Conservation (phyloP, 2,329 filamentous ascomycete species). For the Magnaporthiopsis rhizophila region DNA sequence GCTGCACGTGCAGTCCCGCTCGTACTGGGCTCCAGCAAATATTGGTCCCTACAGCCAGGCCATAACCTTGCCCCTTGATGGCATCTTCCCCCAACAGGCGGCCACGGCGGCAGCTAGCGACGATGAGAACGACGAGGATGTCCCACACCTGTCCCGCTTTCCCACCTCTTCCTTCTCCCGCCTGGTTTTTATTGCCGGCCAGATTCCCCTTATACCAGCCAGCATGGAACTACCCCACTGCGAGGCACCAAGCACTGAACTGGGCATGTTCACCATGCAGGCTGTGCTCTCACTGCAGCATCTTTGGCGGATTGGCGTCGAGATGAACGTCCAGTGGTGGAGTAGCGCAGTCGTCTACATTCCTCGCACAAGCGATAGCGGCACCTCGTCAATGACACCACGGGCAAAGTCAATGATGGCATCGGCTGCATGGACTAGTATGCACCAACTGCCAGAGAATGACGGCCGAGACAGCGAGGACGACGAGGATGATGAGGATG, state of each 20-base stretch:
- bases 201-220: slow-evolving; percentile 79
- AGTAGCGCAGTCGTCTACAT: slow-evolving; percentile 69
- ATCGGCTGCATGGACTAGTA: slow-evolving; percentile 37
- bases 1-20: slow-evolving; percentile 85
- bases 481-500: slow-evolving; percentile 26
- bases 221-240: slow-evolving; percentile 57
- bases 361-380: slow-evolving; percentile 28
- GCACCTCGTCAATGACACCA: slow-evolving; percentile 13
- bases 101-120: neutral
- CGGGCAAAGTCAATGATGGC: slow-evolving; percentile 32
- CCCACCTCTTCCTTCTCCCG: slow-evolving; percentile 16
- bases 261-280: slow-evolving; percentile 39
- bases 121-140: neutral
- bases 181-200: slow-evolving; percentile 67
- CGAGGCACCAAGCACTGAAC: slow-evolving; percentile 13
- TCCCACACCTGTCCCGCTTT: slow-evolving; percentile 2
- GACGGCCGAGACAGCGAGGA: slow-evolving; percentile 38
- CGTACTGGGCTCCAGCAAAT: slow-evolving; percentile 97
- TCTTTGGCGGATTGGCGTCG: slow-evolving; percentile 71
- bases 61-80: slow-evolving; percentile 41
- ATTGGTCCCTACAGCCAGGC: slow-evolving; percentile 97
- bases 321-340: slow-evolving; percentile 68
- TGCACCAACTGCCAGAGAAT: slow-evolving; percentile 27
- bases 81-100: neutral
- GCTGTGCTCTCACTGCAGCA: slow-evolving; percentile 75